A percentile compares a stretch with the other conserved stretches of the same genome.
phyloP scores from a whole-genome alignment of 2,329 filamentous ascomycete species.

The Alternaria rosae region DNA sequence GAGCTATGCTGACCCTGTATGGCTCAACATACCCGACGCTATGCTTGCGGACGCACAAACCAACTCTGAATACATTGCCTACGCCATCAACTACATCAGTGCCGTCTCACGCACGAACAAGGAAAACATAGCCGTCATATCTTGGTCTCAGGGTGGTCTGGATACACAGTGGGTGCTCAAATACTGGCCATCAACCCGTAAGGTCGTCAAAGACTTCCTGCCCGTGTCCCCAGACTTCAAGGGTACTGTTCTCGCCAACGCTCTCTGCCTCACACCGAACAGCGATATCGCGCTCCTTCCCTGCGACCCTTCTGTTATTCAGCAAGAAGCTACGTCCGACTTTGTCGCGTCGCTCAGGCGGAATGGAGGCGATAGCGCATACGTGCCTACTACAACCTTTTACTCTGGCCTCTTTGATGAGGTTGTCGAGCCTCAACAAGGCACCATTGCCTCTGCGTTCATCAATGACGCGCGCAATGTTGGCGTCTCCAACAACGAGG shows the following conservation, averaged over 20 bases:
- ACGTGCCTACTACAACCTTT: slow-evolving; percentile 63
- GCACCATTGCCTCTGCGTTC: slow-evolving; percentile 56
- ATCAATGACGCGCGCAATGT: slow-evolving; percentile 54
- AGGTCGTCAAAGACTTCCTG: slow-evolving; percentile 59
- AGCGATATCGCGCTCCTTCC: slow-evolving; percentile 35
- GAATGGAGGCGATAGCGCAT: slow-evolving; percentile 60
- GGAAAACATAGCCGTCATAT: slow-evolving; percentile 22
- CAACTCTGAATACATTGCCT: slow-evolving; percentile 64
- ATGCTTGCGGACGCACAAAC: slow-evolving; percentile 59
- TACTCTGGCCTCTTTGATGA: slow-evolving; percentile 60
- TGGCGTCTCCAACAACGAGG: slow-evolving; percentile 60
- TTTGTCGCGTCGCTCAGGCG: slow-evolving; percentile 55
- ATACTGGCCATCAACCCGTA: slow-evolving; percentile 62
- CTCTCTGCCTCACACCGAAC: slow-evolving; percentile 24
- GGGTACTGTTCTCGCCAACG: slow-evolving; percentile 54
- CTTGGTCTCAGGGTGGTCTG: slow-evolving; percentile 65
- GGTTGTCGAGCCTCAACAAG: slow-evolving; percentile 61
- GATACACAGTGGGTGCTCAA: slow-evolving; percentile 65
- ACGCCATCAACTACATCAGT: slow-evolving; percentile 63
- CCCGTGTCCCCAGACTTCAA: slow-evolving; percentile 63
- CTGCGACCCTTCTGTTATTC: slow-evolving; percentile 53
- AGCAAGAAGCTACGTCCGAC: slow-evolving; percentile 57
- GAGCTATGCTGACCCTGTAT: slow-evolving; percentile 51
- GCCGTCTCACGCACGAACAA: slow-evolving; percentile 45
- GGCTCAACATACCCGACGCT: slow-evolving; percentile 62